Evolutionary conservation across 495 filamentous ascomycete species (phyloP).

Genomic region (Hypoxylon perforatum): DNA sequence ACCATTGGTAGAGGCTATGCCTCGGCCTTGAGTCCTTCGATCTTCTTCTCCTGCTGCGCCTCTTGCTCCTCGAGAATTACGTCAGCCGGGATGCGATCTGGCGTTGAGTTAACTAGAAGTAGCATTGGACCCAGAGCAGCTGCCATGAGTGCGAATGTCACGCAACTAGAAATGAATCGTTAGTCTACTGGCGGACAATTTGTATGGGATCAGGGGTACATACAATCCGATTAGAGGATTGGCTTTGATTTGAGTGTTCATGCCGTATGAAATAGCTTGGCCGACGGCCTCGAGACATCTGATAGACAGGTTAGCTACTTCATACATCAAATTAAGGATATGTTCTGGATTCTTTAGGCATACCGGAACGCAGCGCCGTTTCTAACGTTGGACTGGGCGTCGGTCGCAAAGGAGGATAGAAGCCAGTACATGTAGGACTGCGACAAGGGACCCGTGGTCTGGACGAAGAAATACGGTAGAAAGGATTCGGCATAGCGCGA

Average conservation of each 20-base stretch:
- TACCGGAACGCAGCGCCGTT: conserved; percentile 39
- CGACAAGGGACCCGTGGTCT: conserved; percentile 37
- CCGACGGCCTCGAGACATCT: conserved; percentile 38
- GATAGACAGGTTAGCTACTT: not conserved
- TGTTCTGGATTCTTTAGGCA: not conserved
- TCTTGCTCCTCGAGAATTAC: conserved; percentile 34
- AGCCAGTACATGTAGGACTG: conserved; percentile 43
- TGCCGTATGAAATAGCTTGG: conserved; percentile 37
- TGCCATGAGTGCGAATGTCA: conserved; percentile 36
- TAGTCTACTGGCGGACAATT: not conserved
- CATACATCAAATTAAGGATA: not conserved
- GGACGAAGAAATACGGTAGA: conserved; percentile 41
- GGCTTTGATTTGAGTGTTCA: conserved; percentile 35
- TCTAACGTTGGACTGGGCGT: conserved; percentile 33
- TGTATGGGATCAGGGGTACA: not conserved
- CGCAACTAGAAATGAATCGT: conserved; percentile 28
- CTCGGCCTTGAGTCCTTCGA: conserved; percentile 27
- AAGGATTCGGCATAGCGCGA: conserved; percentile 29
- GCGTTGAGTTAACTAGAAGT: conserved; percentile 31
- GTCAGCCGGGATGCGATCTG: conserved; percentile 37
- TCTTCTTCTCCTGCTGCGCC: conserved; percentile 24
- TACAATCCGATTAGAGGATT: conserved; percentile 36
- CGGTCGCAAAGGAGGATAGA: conserved; percentile 36
- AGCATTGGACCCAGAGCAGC: conserved; percentile 29
- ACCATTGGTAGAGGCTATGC: conserved; percentile 3